Percentiles rank a stretch among this genome's conserved stretches.
Evolutionary conservation across 805 yeast species (phyloP).

Genomic region (Saccharomycopsis fodiens): DNA sequence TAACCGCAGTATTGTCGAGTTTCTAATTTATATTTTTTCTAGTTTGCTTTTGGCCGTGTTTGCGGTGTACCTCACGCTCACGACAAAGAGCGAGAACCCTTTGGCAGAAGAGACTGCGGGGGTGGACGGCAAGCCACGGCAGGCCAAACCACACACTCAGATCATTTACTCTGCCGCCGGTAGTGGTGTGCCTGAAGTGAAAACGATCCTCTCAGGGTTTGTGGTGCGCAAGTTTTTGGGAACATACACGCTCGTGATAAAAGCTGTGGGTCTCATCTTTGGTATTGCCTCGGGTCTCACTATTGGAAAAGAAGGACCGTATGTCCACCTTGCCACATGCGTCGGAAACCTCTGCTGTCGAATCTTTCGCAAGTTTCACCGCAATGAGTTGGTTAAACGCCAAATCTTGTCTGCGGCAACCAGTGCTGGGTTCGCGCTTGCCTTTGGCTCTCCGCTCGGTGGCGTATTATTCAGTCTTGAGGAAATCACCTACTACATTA

Average conservation of each 20-base stretch:
- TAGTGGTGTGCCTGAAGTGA: slow-evolving; percentile 56
- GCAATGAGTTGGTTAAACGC: slow-evolving; percentile 43
- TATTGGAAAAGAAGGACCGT: slow-evolving; percentile 57
- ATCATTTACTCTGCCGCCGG: slow-evolving; percentile 47
- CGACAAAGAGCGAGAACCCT: slow-evolving; percentile 36
- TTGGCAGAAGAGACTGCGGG: slow-evolving; percentile 11
- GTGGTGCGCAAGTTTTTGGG: slow-evolving; percentile 48
- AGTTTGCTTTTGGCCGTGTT: slow-evolving; percentile 36
- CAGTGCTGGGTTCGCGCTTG: slow-evolving; percentile 52
- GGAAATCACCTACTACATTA: slow-evolving; percentile 48
- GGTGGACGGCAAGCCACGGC: background rate
- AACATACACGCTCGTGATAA: slow-evolving; percentile 40
- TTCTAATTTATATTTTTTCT: slow-evolving; percentile 30
- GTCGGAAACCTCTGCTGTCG: slow-evolving; percentile 49
- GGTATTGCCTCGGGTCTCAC: slow-evolving; percentile 52
- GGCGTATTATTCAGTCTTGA: slow-evolving; percentile 51
- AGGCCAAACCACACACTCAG: slow-evolving; percentile 4
- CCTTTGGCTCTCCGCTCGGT: slow-evolving; percentile 55
- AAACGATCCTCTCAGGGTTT: slow-evolving; percentile 51
- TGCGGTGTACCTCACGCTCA: slow-evolving; percentile 38
- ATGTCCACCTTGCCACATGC: slow-evolving; percentile 51
- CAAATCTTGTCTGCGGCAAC: slow-evolving; percentile 51
- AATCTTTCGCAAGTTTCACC: slow-evolving; percentile 35
- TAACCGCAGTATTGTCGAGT: slow-evolving; percentile 26
- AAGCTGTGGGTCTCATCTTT: slow-evolving; percentile 40